Base-by-base conservation (phyloP, 257 asterid species). In the Solanum paucissectum region DNA sequence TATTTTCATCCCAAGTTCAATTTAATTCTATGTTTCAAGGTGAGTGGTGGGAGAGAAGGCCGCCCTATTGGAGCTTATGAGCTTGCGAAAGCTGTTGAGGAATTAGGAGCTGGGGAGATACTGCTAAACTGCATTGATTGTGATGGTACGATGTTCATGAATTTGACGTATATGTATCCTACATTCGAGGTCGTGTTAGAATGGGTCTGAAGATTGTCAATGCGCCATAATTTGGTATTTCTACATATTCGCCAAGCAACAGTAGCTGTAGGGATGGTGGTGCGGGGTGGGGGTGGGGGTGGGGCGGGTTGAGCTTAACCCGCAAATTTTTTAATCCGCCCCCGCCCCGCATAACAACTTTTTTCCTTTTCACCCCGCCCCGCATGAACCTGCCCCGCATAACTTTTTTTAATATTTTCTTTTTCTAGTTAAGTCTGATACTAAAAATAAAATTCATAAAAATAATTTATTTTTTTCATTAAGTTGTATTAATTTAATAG, bases 81-180 rank as follows among this genome's bases (percentile, higher is more conserved):
- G 92, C 99, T 97, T 92, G 97, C 98, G 32, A 95, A 93, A 92
- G 98, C 95, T 90, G 98, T 95, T 69, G 98, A 95, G 90, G 99
- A 95, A 91, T 94, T 97, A 69, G 99, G 99, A 52, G 98, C 99
- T 86, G 99, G 99, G 84, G 99, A 97, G 91, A 95, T 97, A 91
- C 95, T 97, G 86, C 90, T 97, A 79, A 97, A 97, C 91, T 95
- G 99, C 93, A 97, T 97, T 5, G 98, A 97, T 91, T 95, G 98
- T 88, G 99, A 97, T 91, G 99, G 98, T 97, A 93, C 29, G 4
- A 18, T 82, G 6, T 49, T 82, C 20, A 18, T 82, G 69, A 82
- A 18, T 49, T 82, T 81, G 68, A 81, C 6, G 21, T 52, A 82
- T 16, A 46, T 29, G 8, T 18, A 81, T 49, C 6, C 85, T 46